Percentiles rank a stretch among this genome's conserved stretches.
Conservation (phyloP, 129 eudicot genomes). For the Helianthus tuberosus region DNA sequence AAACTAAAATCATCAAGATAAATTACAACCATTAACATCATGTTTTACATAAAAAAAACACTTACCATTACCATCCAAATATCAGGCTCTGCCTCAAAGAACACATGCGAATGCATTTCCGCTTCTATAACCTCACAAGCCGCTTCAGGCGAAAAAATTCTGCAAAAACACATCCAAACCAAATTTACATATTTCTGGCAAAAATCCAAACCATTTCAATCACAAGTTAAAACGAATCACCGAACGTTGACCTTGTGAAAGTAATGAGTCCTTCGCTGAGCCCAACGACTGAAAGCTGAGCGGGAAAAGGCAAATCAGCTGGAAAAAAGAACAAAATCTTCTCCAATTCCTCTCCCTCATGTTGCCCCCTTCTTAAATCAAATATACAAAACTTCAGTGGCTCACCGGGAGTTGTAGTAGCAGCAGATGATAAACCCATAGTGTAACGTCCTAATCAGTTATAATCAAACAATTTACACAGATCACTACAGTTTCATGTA, state of each 20-base stretch:
- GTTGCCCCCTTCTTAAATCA: constrained; percentile 90
- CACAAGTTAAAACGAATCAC: neutral
- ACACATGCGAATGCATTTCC: constrained; percentile 88
- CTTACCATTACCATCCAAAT: constrained; percentile 99
- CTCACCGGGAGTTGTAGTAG: constrained; percentile 46
- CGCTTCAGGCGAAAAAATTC: constrained; percentile 97
- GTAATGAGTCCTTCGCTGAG: constrained; percentile 99
- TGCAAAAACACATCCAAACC: constrained; percentile 24
- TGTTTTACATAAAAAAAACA: constrained; percentile 10
- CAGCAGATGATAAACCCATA: constrained; percentile 78
- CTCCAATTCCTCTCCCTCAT: constrained; percentile 96
- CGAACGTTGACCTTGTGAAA: constrained; percentile 71
- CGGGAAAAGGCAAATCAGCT: constrained; percentile 69
- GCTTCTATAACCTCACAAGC: constrained; percentile 99
- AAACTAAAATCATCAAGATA: neutral
- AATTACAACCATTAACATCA: neutral
- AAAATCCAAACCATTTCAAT: too few species aligned
- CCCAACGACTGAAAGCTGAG: constrained; percentile 90
- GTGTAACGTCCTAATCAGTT: constrained; percentile 20
- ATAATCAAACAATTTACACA: constrained; percentile 9
- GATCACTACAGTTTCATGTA: constrained; percentile 6
- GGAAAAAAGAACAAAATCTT: constrained; percentile 90
- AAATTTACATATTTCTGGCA: too few species aligned
- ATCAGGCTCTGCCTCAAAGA: constrained; percentile 95
- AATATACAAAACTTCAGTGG: constrained; percentile 78